A percentile compares a stretch with the other conserved stretches of the same genome.
These are phyloP conservation scores for Stagonosporopsis rhizophila DNA, from an alignment of 2,329 filamentous ascomycete genomes.

Conservation along the genomic window DNA sequence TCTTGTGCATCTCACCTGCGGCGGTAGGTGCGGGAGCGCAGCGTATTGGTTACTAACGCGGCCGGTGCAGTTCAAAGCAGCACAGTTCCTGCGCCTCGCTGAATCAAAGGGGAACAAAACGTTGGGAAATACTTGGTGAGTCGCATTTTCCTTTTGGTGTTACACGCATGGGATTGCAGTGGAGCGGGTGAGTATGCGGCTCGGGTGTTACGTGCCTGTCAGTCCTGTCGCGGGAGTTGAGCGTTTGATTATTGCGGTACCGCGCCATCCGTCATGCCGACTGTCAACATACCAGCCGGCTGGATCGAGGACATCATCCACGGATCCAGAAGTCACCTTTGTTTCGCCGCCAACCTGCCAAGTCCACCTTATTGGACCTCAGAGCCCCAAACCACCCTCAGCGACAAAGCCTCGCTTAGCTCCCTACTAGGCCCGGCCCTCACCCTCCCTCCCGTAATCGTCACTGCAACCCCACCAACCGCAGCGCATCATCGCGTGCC, in stretches of 20 bases:
- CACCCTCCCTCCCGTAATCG: slow-evolving; percentile 15
- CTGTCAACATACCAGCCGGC: slow-evolving; percentile 34
- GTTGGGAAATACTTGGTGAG: slow-evolving; percentile 91
- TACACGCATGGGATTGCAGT: slow-evolving; percentile 1
- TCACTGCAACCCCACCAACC: slow-evolving; percentile 23
- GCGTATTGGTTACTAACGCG: slow-evolving; percentile 35
- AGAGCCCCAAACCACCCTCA: slow-evolving; percentile 14
- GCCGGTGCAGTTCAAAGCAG: slow-evolving; percentile 73
- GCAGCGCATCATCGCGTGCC: slow-evolving; percentile 20
- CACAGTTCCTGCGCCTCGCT: slow-evolving; percentile 90
- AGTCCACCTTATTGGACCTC: slow-evolving; percentile 42
- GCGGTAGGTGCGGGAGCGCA: slow-evolving; percentile 34
- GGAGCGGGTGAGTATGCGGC: slow-evolving; percentile 13
- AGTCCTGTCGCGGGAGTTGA: background rate
- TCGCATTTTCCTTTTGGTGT: slow-evolving; percentile 21
- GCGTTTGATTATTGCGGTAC: background rate
- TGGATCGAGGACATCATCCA: slow-evolving; percentile 25
- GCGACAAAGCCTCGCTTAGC: slow-evolving; percentile 34
- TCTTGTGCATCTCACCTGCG: slow-evolving; percentile 16
- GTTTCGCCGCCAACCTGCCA: slow-evolving; percentile 46
- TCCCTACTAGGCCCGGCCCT: slow-evolving; percentile 23
- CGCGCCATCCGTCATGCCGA: slow-evolving; percentile 25
- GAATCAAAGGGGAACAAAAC: slow-evolving; percentile 89
- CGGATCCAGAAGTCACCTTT: slow-evolving; percentile 17
- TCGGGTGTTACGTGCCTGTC: slow-evolving; percentile 20